A percentile compares a stretch with the other conserved stretches of the same genome.
Evolutionary conservation across 2,329 filamentous ascomycete genomes (phyloP).

Genomic region (Scedosporium minutisporum): DNA sequence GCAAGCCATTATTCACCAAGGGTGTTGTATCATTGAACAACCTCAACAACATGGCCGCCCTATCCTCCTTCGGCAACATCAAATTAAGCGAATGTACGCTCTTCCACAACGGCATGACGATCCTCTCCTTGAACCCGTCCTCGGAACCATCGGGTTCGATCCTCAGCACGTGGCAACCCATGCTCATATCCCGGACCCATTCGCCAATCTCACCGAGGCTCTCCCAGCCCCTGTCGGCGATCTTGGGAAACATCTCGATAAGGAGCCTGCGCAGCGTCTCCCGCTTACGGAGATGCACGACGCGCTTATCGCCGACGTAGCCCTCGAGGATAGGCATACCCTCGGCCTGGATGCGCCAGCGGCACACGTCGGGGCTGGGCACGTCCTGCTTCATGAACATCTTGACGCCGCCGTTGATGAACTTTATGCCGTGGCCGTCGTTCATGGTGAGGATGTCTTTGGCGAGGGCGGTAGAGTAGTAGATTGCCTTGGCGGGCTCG

Average conservation of each 20-base stretch:
- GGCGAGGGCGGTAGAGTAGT: conserved; percentile 82
- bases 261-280: conserved; percentile 74
- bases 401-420: conserved; percentile 93
- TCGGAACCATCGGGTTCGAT: conserved; percentile 65
- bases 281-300: conserved; percentile 66
- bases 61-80: conserved; percentile 96
- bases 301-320: conserved; percentile 71
- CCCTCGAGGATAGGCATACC: conserved; percentile 84
- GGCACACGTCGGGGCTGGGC: conserved; percentile 74
- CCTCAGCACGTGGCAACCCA: conserved; percentile 86
- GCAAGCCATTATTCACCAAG: conserved; percentile 59
- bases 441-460: conserved; percentile 80
- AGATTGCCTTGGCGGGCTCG: conserved; percentile 85
- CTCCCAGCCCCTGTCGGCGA: conserved; percentile 64
- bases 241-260: conserved; percentile 93
- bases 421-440: conserved; percentile 84
- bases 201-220: conserved; percentile 81
- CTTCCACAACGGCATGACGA: conserved; percentile 90
- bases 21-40: conserved; percentile 85
- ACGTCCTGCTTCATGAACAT: conserved; percentile 99
- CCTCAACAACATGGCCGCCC: conserved; percentile 80
- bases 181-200: conserved; percentile 65
- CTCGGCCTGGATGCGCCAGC: conserved; percentile 93
- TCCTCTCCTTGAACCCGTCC: conserved; percentile 56
- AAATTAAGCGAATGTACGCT: conserved; percentile 86